Percentiles rank a stretch among this genome's conserved stretches.
Conservation (phyloP, 768 basidiomycete species). For the Hortiboletus flavorubellus region DNA sequence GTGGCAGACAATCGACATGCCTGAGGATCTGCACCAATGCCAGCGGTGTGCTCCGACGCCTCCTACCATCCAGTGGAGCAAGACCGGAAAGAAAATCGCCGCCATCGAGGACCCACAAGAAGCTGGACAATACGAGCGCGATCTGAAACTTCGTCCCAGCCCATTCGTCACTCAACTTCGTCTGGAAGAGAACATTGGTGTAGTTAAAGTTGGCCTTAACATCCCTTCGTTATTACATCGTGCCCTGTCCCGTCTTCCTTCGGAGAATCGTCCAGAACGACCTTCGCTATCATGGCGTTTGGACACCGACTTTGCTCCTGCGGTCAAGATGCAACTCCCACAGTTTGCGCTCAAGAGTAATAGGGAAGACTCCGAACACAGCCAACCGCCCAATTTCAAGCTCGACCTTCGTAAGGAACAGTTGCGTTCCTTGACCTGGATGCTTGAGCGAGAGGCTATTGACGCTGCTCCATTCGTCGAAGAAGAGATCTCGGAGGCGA, state of each 20-base stretch:
- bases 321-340: slow-evolving; percentile 53
- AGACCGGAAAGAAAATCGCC: slow-evolving; percentile 51
- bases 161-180: slow-evolving; percentile 86
- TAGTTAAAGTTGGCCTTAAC: slow-evolving; percentile 84
- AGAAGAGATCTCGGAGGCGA: slow-evolving; percentile 91
- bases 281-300: slow-evolving; percentile 73
- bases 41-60: slow-evolving; percentile 77
- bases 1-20: slow-evolving; percentile 62
- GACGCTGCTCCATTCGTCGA: slow-evolving; percentile 76
- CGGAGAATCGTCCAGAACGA: slow-evolving; percentile 42
- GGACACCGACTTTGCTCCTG: slow-evolving; percentile 70
- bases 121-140: slow-evolving; percentile 86
- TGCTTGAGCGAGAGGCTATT: slow-evolving; percentile 73
- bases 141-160: slow-evolving; percentile 79
- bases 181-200: slow-evolving; percentile 58
- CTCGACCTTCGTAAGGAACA: slow-evolving; percentile 78
- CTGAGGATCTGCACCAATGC: slow-evolving; percentile 53
- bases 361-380: slow-evolving; percentile 62
- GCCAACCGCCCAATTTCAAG: slow-evolving; percentile 76
- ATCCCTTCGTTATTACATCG: slow-evolving; percentile 84
- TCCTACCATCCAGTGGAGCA: slow-evolving; percentile 75
- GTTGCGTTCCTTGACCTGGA: slow-evolving; percentile 88
- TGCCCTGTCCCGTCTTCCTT: slow-evolving; percentile 75
- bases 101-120: slow-evolving; percentile 82
- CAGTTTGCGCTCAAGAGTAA: slow-evolving; percentile 77